Base-by-base conservation (phyloP, 2,329 filamentous ascomycete genomes). In the Arthrocladium fulminans region DNA sequence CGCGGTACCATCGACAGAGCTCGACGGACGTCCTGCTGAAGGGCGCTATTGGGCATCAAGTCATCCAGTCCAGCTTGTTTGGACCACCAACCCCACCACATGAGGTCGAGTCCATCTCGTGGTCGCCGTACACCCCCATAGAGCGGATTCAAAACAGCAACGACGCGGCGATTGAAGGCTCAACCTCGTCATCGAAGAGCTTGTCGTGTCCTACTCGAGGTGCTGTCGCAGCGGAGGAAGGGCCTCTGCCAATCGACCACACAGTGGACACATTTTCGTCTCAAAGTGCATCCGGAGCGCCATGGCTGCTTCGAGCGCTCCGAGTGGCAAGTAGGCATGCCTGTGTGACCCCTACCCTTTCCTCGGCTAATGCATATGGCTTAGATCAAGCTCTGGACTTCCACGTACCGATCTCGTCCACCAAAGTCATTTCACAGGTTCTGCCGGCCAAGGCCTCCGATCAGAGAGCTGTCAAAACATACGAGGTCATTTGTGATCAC, bases 401-500 rank as follows among this genome's bases (percentile, higher is more conserved):
- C 7, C 15, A 3, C 29, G 25, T 32, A 10, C 19, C 19, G 7
- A 23, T 23, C 6, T 15, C 15, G 15, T 38, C 44, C 8, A 39
- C 20, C 13, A 38, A 47, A 17, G 34, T 47, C 3, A 25, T 47
- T n/a, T 47, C 44, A 7, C 44, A 47, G 20, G 44, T 47, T n/a
- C 23, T 47, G 23, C 44, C 44, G n/a, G 20, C 12, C 9, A 37
- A 47, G 23, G 44, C 44, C 4, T 15, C 32, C 7, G 44, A 47
- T 38, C 44, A 27, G 34, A 32, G 44, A 30, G 22, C 24, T 7
- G 30, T 27, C 34, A 47, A 47, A 32, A 47, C 44, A 3, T 47
- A 47, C 34, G 44, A 47, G 22, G 17, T 39, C 15, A 24, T 39
- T 39, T 47, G 44, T 20, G 30, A 47, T n/a, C 23, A 47, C n/a